These are phyloP conservation scores for Talaromyces liani DNA, from an alignment of 495 filamentous ascomycete species.

Conservation along the genomic window DNA sequence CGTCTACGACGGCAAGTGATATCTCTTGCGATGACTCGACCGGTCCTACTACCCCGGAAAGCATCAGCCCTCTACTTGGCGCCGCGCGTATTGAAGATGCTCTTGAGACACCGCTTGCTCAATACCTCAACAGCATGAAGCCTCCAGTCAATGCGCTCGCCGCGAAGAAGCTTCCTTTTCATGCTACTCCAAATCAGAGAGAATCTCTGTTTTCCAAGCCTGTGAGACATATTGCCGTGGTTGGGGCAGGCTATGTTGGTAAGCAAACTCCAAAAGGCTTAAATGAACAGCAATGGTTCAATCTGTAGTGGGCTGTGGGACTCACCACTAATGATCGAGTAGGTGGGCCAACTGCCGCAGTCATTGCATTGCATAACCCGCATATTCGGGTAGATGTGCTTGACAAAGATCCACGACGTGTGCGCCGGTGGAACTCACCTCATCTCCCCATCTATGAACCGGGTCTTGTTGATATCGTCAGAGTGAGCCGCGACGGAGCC, in stretches of 20 bases:
- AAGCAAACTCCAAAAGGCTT: too few relatives aligned
- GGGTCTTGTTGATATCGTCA: conserved; percentile 60
- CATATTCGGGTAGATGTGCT: conserved; percentile 62
- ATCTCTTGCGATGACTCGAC: conserved; percentile 30
- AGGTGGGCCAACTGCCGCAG: conserved; percentile 71
- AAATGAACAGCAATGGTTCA: not conserved
- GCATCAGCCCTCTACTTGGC: conserved; percentile 35
- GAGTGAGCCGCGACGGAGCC: conserved; percentile 52
- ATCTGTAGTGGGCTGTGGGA: not conserved
- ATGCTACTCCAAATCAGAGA: not conserved
- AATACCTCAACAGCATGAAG: conserved; percentile 12
- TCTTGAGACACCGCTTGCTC: conserved; percentile 18
- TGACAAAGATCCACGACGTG: conserved; percentile 57
- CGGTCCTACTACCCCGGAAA: conserved; percentile 46
- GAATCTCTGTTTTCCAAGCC: conserved; percentile 7
- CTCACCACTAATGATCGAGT: not conserved
- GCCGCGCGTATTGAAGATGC: conserved; percentile 22
- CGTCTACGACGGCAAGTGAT: conserved; percentile 18
- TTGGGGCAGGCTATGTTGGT: conserved; percentile 62
- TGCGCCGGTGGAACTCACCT: conserved; percentile 63
- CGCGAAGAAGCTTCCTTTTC: conserved; percentile 1
- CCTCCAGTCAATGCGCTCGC: not conserved
- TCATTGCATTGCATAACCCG: conserved; percentile 67
- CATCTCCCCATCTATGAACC: conserved; percentile 75
- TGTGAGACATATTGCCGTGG: conserved; percentile 52